These are phyloP conservation scores for Entomophthora muscae DNA, from an alignment of 371 early-diverging fungal species.

Conservation along the genomic window DNA sequence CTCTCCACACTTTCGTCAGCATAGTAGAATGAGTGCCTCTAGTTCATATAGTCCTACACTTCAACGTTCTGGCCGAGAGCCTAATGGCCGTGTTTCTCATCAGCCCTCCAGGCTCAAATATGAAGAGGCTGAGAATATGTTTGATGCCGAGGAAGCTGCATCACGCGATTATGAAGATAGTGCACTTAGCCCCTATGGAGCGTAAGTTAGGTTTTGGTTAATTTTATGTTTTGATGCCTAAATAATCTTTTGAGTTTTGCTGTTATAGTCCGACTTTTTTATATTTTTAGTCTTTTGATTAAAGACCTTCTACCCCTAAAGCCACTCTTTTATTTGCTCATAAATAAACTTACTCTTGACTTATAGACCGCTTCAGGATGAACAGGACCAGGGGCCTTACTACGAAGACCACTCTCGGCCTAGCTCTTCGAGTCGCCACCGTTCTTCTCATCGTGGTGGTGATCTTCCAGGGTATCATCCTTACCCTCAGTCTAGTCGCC, in stretches of 20 bases:
- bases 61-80: neutral
- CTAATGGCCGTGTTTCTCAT: neutral
- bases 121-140: neutral
- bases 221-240: neutral
- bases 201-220: neutral
- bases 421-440: neutral
- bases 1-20: neutral
- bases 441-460: neutral
- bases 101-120: neutral
- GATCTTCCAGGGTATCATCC: neutral
- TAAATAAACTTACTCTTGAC: no score
- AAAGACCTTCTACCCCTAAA: no score
- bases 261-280: neutral
- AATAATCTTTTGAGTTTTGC: neutral
- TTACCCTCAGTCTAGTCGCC: neutral
- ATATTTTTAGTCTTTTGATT: no score
- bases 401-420: neutral
- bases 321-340: no score
- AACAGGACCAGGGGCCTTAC: neutral
- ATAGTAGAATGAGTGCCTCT: neutral
- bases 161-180: neutral
- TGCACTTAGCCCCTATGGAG: neutral
- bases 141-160: neutral
- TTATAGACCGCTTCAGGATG: neutral
- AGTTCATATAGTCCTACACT: neutral